Base-by-base conservation (phyloP, 2,329 filamentous ascomycete genomes). In the Ceratocystis eucalypticola region DNA sequence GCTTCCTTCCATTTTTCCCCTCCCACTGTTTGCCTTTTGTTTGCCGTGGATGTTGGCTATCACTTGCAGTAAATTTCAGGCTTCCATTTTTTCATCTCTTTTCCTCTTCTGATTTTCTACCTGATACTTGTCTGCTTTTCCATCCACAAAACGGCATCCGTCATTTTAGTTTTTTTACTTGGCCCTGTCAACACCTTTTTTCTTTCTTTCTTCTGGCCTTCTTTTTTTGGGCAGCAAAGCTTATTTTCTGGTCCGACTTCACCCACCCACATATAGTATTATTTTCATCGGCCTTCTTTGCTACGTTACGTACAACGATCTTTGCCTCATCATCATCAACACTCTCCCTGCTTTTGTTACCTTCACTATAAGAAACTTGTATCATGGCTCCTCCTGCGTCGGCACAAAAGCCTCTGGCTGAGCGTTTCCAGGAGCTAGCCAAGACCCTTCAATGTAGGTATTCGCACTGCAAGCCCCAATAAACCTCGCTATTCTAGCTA, bases 391-490 rank as follows among this genome's bases (percentile, higher is more conserved):
- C 89, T 77, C 87, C 88, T 76, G 87, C 88, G 70, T 79, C 87
- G 68, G 79, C 88, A 67, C 82, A 79, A 71, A 76, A 88, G 76
- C 86, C 90, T 75, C 80, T 94, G 72, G 78, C 80, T 73, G 86
- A 94, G 79, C 84, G 91, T 74, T 79, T 96, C 68, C 77, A 90
- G 72, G 81, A 84, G 71, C 82, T 97, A 71, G 91, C 88, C 71
- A 86, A 96, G 77, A 97, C 92, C 59, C 81, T 97, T 71, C 94
- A 97, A 80, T 99, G 93, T 88, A 85, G 76, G 79, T 85, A 75
- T 75, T 61, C 45, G 55, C 44, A 45, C 37, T 55, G 28, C 22
- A 53, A 30, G 3, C 17, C 46, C 33, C n/a, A 20, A 25, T 22
- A 44, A 28, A 10, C 22, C 3, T 8, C 50, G 33, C 33, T 76